Conservation (phyloP, 148 eudicot genomes). For the Chenopodium album region DNA sequence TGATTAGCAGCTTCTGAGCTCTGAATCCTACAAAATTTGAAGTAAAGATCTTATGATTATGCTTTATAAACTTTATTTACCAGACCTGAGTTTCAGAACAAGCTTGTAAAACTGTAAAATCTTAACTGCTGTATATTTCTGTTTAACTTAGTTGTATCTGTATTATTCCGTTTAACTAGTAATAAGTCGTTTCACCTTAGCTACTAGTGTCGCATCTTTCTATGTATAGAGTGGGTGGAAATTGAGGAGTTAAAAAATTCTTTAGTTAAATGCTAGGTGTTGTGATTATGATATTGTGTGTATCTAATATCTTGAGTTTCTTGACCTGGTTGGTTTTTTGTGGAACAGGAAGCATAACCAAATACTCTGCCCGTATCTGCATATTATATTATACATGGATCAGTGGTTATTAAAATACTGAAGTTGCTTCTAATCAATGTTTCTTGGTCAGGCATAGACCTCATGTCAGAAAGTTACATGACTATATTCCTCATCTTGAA, state of each 20-base stretch:
- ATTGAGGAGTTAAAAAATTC: not conserved
- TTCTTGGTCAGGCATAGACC: conserved; percentile 28
- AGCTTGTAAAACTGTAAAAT: conserved; percentile 5
- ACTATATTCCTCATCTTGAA: conserved; percentile 20
- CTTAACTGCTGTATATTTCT: not conserved
- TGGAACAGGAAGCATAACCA: conserved; percentile 24
- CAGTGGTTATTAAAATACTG: conserved; percentile 18
- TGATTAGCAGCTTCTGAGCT: conserved; percentile 34
- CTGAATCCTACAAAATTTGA: conserved; percentile 8
- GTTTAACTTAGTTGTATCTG: not conserved
- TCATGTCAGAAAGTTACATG: conserved; percentile 24
- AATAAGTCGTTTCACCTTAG: not conserved
- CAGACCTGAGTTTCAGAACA: conserved; percentile 3
- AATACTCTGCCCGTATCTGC: conserved; percentile 31
- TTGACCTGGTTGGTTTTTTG: conserved; percentile 19
- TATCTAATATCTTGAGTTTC: conserved; percentile 14
- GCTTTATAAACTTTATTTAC: not conserved
- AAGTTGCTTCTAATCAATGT: conserved; percentile 13
- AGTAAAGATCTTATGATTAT: not conserved
- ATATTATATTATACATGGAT: conserved; percentile 9
- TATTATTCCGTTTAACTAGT: not conserved
- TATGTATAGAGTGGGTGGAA: not conserved
- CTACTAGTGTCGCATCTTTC: not conserved
- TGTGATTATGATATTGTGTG: not conserved
- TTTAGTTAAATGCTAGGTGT: not conserved